Base-by-base conservation (phyloP, 2,329 filamentous ascomycete genomes). In the Calcarisporium arbuscula region DNA sequence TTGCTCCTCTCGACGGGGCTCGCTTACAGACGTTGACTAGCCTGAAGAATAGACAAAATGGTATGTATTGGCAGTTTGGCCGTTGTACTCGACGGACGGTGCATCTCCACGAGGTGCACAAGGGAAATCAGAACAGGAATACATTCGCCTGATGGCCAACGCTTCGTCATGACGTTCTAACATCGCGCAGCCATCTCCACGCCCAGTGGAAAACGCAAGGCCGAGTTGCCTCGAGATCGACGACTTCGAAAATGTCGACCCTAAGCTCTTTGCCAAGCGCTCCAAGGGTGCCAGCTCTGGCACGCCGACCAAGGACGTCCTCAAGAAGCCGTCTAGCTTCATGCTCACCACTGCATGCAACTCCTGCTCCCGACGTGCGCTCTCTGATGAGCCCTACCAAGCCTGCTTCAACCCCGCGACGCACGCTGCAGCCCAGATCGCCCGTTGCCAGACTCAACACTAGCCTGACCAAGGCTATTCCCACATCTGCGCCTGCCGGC, bases 21-120 rank as follows among this genome's bases (percentile, higher is more conserved):
- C 77, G 85, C 47, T 68, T 89, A 18, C 81, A 86, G 58, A 77
- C 68, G 44, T 66, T 90, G 49, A 80, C 79, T 18, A 86, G 78
- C 61, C 62, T 81, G 32, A 90, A 88, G 68, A 89, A 89, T 59
- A 71, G 80, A 58, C 84, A 89, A 54, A 81, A 81, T 68, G 72
- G 77, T 82, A 72, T 48, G 72, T 67, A 7, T 23, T 21, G 17
- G 5, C 28, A 31, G 18, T 8, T 27, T 32, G 8, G 20, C 26
- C 20, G 26, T 42, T n/a, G n/a, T n/a, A n/a, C n/a, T n/a, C n/a
- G n/a, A n/a, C n/a, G n/a, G n/a, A n/a, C 12, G 6, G 17, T 23
- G 20, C n/a, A 9, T 6, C 8, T 19, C 16, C 17, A 12, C 10
- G 19, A 21, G 8, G 29, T 19, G 16, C 18, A n/a, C 16, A 31